Percentiles rank a stretch among this genome's conserved stretches.
Evolutionary conservation across 805 yeast genomes (phyloP).

Genomic region (Wickerhamomyces queroliae): DNA sequence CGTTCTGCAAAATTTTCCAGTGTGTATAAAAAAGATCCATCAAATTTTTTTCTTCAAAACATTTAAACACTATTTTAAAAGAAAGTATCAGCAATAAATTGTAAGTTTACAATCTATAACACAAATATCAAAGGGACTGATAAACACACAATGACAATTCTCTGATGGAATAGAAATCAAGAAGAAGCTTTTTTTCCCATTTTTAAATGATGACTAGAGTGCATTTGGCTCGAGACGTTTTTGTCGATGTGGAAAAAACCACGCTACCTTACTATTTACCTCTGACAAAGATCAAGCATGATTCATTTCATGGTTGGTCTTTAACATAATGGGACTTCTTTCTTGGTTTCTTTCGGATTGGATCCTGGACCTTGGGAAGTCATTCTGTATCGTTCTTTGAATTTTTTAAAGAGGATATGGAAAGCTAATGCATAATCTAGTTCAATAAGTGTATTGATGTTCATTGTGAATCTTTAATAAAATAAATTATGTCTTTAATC

Average conservation of each 20-base stretch:
- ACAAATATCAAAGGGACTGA: too few species aligned
- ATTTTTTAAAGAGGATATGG: background rate
- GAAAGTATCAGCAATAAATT: background rate
- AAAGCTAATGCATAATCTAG: conserved; percentile 6
- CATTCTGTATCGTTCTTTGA: background rate
- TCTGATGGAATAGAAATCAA: too few species aligned
- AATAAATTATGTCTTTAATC: background rate
- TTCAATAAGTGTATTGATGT: background rate
- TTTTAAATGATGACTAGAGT: conserved; percentile 45
- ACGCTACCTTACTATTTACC: conserved; percentile 85
- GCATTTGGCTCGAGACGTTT: conserved; percentile 99
- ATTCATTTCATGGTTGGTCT: too few species aligned
- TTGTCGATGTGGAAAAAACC: conserved; percentile 97
- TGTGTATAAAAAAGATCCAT: too few species aligned
- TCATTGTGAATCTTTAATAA: background rate
- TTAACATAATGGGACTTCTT: background rate
- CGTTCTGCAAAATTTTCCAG: background rate
- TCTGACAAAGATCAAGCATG: conserved; percentile 37
- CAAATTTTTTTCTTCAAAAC: background rate
- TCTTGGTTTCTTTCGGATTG: background rate
- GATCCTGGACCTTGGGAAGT: background rate
- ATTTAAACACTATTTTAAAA: too few species aligned
- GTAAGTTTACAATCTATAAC: too few species aligned
- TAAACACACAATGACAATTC: too few species aligned
- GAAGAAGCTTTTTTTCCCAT: background rate